Evolutionary conservation across 306 rosid species (phyloP).

Genomic region (Sicyos edulis): DNA sequence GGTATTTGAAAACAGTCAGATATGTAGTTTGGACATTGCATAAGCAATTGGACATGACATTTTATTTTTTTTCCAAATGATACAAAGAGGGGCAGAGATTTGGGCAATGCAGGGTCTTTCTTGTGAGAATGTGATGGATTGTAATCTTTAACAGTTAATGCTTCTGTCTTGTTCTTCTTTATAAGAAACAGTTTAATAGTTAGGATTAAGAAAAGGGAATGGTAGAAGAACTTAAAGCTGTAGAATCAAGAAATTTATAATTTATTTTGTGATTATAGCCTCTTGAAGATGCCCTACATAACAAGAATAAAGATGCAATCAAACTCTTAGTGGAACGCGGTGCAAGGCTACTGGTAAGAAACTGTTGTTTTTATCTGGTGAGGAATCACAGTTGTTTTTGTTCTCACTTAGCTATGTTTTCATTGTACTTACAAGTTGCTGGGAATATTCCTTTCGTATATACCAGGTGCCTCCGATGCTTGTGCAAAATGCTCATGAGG

Average conservation of each 20-base stretch:
- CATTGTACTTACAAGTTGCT: conserved; percentile 15
- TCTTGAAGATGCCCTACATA: conserved; percentile 81
- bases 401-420: conserved; percentile 19
- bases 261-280: conserved; percentile 49
- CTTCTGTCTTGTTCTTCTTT: background rate
- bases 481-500: conserved; percentile 64
- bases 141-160: background rate
- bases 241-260: background rate
- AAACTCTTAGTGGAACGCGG: conserved; percentile 77
- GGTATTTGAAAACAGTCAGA: background rate
- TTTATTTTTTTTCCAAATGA: background rate
- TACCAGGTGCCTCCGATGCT: conserved; percentile 79
- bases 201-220: background rate
- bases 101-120: too few relatives aligned
- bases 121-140: background rate
- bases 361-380: background rate
- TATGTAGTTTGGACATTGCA: background rate
- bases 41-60: background rate
- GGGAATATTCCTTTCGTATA: background rate
- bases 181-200: background rate
- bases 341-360: conserved; percentile 56
- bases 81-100: background rate
- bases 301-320: conserved; percentile 62
- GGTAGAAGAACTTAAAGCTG: background rate
- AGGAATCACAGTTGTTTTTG: background rate